Base-by-base conservation (phyloP, 768 basidiomycete species). In the Pulveroboletus sp. region DNA sequence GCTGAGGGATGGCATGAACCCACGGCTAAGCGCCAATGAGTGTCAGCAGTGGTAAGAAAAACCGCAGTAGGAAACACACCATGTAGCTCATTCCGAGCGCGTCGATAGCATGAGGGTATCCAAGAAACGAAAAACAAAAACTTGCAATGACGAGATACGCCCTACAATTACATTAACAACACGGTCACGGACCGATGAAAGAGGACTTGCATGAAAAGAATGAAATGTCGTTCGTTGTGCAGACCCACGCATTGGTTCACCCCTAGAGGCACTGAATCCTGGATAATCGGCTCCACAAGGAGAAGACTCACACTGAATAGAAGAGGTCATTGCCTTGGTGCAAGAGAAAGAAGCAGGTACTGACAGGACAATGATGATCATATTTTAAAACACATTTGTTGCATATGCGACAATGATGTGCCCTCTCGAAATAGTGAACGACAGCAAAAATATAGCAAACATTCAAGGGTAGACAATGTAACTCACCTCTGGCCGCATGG, bases 241-340 rank as follows among this genome's bases (percentile, higher is more conserved):
- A 98, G 67, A 11, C 95, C 95, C 37, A 99, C 95, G 63, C 95
- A 98, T 80, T 93, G 91, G 67, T 97, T 97, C 42, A 97, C 82
- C 94, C 94, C 91, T 94, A 16, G 20, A 20, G 9, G 5, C 6
- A 14, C 21, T 59, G 10, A 62, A 37, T 40, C 20, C 13, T 32
- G 20, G 37, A 31, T 24, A n/a, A 34, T 46, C 19, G 45, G 42
- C 21, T 5, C 5, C 12, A 24, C 5, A 47, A 44, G 32, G 21
- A 33, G 40, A 20, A 29, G 29, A 68, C 75, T 61, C 52, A 77
- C 75, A 77, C 75, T 76, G 50, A 14, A 39, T 8, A 24, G 42
- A 8, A 31, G 50, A 40, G 25, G 47, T 45, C 17, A 49, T 40
- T 17, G 37, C 12, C 8, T 13, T 16, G 14, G 45, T 3, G 42